Percentiles rank a stretch among this genome's conserved stretches.
phyloP scores from a whole-genome alignment of 2,329 filamentous ascomycete species.

The Botrytis porri region DNA sequence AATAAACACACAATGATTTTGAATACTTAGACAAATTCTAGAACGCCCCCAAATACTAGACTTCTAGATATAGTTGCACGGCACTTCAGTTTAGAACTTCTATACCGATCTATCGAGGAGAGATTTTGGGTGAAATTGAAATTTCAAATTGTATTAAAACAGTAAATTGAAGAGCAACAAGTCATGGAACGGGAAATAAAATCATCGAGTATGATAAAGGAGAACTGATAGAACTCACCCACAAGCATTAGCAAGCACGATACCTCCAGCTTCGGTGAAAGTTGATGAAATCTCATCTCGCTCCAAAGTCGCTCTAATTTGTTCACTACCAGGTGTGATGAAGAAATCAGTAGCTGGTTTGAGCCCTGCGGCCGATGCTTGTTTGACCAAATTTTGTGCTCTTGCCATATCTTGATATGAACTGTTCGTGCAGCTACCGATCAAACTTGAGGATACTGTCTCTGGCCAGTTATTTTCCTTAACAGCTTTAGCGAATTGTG shows the following conservation, averaged over 20 bases:
- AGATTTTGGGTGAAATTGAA: not conserved
- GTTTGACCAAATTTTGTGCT: slow-evolving; percentile 87
- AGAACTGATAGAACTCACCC: slow-evolving; percentile 43
- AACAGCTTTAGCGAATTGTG: slow-evolving; percentile 81
- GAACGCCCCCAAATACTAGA: not conserved
- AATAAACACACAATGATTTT: not conserved
- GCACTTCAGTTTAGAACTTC: not conserved
- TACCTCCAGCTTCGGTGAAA: slow-evolving; percentile 81
- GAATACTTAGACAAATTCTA: not conserved
- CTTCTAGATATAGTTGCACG: not conserved
- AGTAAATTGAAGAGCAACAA: not conserved
- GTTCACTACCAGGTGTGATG: slow-evolving; percentile 93
- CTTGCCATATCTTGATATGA: slow-evolving; percentile 99
- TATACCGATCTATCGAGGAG: not conserved
- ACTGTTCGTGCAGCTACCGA: slow-evolving; percentile 97
- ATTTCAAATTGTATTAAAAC: not conserved
- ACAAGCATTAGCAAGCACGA: slow-evolving; percentile 91
- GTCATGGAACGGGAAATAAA: not conserved
- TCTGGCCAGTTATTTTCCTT: slow-evolving; percentile 85
- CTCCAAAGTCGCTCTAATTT: slow-evolving; percentile 91
- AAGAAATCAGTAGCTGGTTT: slow-evolving; percentile 90
- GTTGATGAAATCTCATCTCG: slow-evolving; percentile 83
- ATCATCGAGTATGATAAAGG: not conserved
- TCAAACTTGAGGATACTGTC: slow-evolving; percentile 86
- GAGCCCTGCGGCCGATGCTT: slow-evolving; percentile 83